Percentiles rank a stretch among this genome's conserved stretches.
phyloP scores from a whole-genome alignment of 768 basidiomycete species.

The Amanita thiersii region DNA sequence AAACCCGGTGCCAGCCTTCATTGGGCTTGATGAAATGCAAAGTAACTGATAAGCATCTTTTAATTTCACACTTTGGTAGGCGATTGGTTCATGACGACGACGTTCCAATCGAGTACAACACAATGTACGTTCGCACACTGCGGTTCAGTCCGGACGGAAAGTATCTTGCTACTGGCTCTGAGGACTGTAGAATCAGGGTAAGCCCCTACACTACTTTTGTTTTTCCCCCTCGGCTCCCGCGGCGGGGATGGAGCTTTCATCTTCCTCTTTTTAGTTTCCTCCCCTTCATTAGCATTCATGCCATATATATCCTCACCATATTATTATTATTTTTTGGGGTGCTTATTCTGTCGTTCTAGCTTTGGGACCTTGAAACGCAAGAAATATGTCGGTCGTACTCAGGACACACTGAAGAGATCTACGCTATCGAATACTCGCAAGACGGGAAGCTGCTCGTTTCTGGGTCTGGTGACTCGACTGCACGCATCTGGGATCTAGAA shows the following conservation, averaged over 20 bases:
- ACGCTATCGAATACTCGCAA: constrained; percentile 80
- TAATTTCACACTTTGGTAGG: constrained; percentile 2
- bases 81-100: constrained; percentile 70
- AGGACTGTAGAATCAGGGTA: constrained; percentile 89
- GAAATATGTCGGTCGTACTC: constrained; percentile 66
- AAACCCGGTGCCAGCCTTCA: background rate
- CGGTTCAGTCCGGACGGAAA: constrained; percentile 93
- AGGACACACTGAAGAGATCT: constrained; percentile 88
- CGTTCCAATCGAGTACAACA: constrained; percentile 60
- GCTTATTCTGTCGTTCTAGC: too few relatives aligned
- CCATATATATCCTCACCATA: too few relatives aligned
- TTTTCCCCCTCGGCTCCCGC: too few relatives aligned
- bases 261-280: constrained; percentile 32
- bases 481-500: constrained; percentile 32
- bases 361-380: constrained; percentile 83
- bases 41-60: constrained; percentile 6
- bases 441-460: constrained; percentile 77
- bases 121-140: constrained; percentile 90
- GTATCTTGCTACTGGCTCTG: constrained; percentile 89
- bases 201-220: too few relatives aligned
- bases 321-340: too few relatives aligned
- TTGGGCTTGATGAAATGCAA: too few relatives aligned
- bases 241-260: too few relatives aligned
- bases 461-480: constrained; percentile 56
- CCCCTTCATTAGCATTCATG: constrained; percentile 1